Conservation (phyloP, 1,284 basidiomycete genomes). For the Moesziomyces parantarcticus region DNA sequence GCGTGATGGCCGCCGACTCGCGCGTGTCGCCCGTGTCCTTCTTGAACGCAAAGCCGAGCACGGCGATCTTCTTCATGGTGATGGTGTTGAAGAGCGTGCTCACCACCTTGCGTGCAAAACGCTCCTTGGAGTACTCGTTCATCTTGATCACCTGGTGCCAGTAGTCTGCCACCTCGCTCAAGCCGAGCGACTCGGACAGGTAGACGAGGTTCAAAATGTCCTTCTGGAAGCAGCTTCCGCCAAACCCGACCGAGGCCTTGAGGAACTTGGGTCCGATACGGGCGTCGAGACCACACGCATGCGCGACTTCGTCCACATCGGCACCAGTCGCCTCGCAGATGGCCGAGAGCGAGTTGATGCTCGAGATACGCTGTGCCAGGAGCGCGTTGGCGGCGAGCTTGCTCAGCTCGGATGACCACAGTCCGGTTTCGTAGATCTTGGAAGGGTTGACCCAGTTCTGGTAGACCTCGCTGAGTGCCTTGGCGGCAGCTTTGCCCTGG, state of each 20-base stretch:
- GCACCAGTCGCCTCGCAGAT: slow-evolving; percentile 99
- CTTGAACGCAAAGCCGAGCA: slow-evolving; percentile 80
- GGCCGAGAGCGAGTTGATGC: slow-evolving; percentile 95
- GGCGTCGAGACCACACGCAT: slow-evolving; percentile 91
- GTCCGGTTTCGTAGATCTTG: slow-evolving; percentile 89
- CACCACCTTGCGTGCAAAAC: slow-evolving; percentile 69
- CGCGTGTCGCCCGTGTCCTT: slow-evolving; percentile 71
- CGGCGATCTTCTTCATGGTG: slow-evolving; percentile 93
- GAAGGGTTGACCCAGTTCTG: slow-evolving; percentile 93
- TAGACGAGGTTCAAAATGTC: slow-evolving; percentile 99
- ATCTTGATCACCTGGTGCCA: slow-evolving; percentile 74
- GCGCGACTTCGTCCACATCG: slow-evolving; percentile 96
- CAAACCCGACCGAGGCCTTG: slow-evolving; percentile 94
- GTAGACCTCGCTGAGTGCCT: slow-evolving; percentile 82
- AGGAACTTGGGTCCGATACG: slow-evolving; percentile 96
- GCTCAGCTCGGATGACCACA: slow-evolving; percentile 98
- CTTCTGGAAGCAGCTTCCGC: slow-evolving; percentile 89
- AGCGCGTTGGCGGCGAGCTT: slow-evolving; percentile 99
- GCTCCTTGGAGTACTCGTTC: slow-evolving; percentile 66
- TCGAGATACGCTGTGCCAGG: slow-evolving; percentile 94
- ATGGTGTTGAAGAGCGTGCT: slow-evolving; percentile 94
- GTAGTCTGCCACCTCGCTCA: slow-evolving; percentile 97
- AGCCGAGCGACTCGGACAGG: slow-evolving; percentile 85
- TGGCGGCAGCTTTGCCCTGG: slow-evolving; percentile 84
- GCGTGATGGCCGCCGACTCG: slow-evolving; percentile 94